A percentile compares a stretch with the other conserved stretches of the same genome.
phyloP scores from a whole-genome alignment of 2,329 filamentous ascomycete genomes.

The Cladosporium cucumerinum region DNA sequence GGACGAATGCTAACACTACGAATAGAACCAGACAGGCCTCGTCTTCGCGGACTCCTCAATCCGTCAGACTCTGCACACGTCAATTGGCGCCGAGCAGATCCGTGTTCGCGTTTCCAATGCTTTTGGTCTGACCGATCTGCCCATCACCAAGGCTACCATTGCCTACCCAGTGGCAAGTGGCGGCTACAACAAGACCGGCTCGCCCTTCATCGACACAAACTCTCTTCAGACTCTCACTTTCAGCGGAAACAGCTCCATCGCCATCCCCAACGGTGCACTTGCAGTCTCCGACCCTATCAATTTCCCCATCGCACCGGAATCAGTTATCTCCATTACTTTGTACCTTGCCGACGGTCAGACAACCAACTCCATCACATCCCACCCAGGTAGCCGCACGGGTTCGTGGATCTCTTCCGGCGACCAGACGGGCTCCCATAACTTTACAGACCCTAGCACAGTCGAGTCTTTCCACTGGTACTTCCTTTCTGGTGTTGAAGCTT shows the following conservation, averaged over 20 bases:
- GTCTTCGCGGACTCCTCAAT: slow-evolving; percentile 62
- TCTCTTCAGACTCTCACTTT: slow-evolving; percentile 58
- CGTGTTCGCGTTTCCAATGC: slow-evolving; percentile 64
- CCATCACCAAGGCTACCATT: slow-evolving; percentile 58
- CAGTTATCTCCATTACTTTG: slow-evolving; percentile 56
- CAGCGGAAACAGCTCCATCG: slow-evolving; percentile 50
- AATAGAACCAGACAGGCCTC: slow-evolving; percentile 50
- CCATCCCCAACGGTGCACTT: slow-evolving; percentile 54
- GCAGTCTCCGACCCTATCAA: slow-evolving; percentile 61
- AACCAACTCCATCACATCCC: slow-evolving; percentile 57
- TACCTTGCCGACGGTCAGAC: slow-evolving; percentile 57
- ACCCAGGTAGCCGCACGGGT: slow-evolving; percentile 63
- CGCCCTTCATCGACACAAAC: slow-evolving; percentile 49
- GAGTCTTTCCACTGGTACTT: slow-evolving; percentile 55
- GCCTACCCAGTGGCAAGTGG: slow-evolving; percentile 46
- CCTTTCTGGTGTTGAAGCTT: slow-evolving; percentile 57
- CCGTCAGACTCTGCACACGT: slow-evolving; percentile 62
- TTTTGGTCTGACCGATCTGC: slow-evolving; percentile 59
- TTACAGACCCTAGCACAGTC: slow-evolving; percentile 40
- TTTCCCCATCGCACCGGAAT: slow-evolving; percentile 50
- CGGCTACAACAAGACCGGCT: slow-evolving; percentile 52
- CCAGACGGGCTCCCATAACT: slow-evolving; percentile 47
- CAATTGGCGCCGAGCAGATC: slow-evolving; percentile 54
- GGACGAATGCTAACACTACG: slow-evolving; percentile 14
- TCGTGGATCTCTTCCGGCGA: slow-evolving; percentile 60